Evolutionary conservation across 768 basidiomycete genomes (phyloP), one percentile per base, ranked within the genome.

Genomic region (Flagelloscypha sp.): DNA sequence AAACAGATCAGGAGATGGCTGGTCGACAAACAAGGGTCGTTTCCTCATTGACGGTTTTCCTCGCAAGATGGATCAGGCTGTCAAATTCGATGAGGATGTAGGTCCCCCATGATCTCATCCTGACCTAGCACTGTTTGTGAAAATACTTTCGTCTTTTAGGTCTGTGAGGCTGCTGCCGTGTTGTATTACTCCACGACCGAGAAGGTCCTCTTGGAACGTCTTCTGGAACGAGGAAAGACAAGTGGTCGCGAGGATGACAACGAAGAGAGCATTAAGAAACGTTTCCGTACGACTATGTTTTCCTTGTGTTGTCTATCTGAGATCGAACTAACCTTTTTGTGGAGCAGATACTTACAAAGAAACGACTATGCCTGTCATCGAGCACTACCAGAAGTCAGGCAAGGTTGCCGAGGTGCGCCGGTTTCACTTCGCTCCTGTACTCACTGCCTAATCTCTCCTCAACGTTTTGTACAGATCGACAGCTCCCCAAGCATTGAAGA

Each of bases 21-120:
- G 88, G 89, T 57, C 55, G 7, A 62, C 73, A 21, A 86, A 82
- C 17, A 64, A 61, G 35, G 88, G 87, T 22, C 78, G 89, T 30
- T 99, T 98, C 68, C 69, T 98, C 48, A 80, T 99, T 43, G 94
- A 99, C 44, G 95, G 94, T 1, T 98, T 98, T 62, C 95, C 94
- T 36, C 75, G 94, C 42, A 92, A 98, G 68, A 92, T 98, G 90
- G 95, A 99, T 55, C 95, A 99, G 61, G 94, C 93, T 0, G 41
- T 81, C 50, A 79, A 79, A 55, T 99, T 97, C 52, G 94, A 98
- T 50, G 67, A 84, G 47, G 69, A 78, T 30, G 94, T 90, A 46
- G 36, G 73, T 58, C 3, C 13, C 13, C 5, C 4, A n/a, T 13
- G 19, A 24, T 5, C 16, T 27, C 23, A 11, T 19, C 10, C 15